Base-by-base conservation (phyloP, 306 rosid species). In the Sesbania bispinosa region DNA sequence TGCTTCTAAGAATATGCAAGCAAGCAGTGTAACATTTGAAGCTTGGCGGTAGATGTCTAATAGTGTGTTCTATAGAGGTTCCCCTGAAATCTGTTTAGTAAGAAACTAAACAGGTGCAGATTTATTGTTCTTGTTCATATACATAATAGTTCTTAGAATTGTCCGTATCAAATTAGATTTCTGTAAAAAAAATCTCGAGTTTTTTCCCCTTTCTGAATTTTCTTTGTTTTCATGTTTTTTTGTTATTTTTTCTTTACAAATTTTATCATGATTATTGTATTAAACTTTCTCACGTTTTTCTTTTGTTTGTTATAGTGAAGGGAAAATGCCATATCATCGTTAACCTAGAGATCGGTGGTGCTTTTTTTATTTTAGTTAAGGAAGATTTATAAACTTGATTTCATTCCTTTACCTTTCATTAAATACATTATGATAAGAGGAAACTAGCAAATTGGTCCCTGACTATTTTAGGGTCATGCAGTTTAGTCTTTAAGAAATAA, bases 41-140 rank as follows among this genome's bases (percentile, higher is more conserved):
- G 77, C 35, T 39, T 33, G 53, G 63, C 9, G 64, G 66, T 55
- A 80, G 62, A 55, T 76, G 72, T 59, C 26, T 42, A 38, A 45
- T 29, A 16, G 39, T 77, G 36, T 81, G 77, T 69, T 51, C 26
- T 51, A 42, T 8, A 30, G 32, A 50, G 80, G 38, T 59, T 20
- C 46, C 67, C 36, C 43, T 70, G 19, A 74, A 45, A 62, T 58
- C 33, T 65, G 35, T 79, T 41, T 10, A 21, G 73, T 23, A 30
- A 73, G 76, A 54, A 58, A 42, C 27, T 42, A 65, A 53, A 79
- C 57, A 55, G 48, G 62, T 75, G 53, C 75, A 41, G 62, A 83
- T 76, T 79, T 61, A 3, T 71, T 76, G 21, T 67, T 79, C 74
- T 76, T 79, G 82, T 83, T 61, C 71, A 79, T 83, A 72, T 45